Evolutionary conservation across 768 basidiomycete genomes (phyloP).

Genomic region (Aureoboletus auriporus): DNA sequence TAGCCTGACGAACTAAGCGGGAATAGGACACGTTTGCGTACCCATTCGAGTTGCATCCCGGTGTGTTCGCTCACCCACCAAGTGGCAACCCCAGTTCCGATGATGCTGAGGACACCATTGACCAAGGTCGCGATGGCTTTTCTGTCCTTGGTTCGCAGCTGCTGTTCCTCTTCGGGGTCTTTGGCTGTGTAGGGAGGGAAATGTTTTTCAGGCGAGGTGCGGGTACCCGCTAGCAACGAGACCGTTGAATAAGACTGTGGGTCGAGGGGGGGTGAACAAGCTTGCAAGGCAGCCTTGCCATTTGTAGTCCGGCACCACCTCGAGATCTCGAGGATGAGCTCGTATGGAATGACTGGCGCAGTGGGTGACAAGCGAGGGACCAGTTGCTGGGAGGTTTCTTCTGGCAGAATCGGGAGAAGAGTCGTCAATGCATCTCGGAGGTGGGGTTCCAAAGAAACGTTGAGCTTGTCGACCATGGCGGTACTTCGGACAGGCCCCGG

Average conservation of each 20-base stretch:
- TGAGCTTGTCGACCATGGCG: slow-evolving; percentile 30
- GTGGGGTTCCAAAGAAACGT: slow-evolving; percentile 67
- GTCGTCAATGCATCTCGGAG: slow-evolving; percentile 46
- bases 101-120: slow-evolving; percentile 69
- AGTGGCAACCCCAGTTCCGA: slow-evolving; percentile 59
- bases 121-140: slow-evolving; percentile 66
- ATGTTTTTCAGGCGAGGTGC: slow-evolving; percentile 72
- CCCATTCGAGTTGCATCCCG: slow-evolving; percentile 74
- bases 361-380: slow-evolving; percentile 30
- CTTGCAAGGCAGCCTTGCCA: slow-evolving; percentile 40
- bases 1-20: background rate
- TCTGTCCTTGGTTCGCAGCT: slow-evolving; percentile 48
- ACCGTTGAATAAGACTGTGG: slow-evolving; percentile 63
- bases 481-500: background rate
- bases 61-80: slow-evolving; percentile 70
- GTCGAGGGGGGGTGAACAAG: slow-evolving; percentile 41
- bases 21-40: slow-evolving; percentile 33
- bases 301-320: slow-evolving; percentile 61
- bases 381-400: slow-evolving; percentile 40
- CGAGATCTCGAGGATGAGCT: slow-evolving; percentile 54
- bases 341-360: slow-evolving; percentile 56
- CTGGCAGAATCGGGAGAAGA: slow-evolving; percentile 45
- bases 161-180: slow-evolving; percentile 46
- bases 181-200: slow-evolving; percentile 50
- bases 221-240: slow-evolving; percentile 70